These are phyloP conservation scores for Narthecium ossifragum DNA, from an alignment of 106 monocot genomes.

Conservation along the genomic window DNA sequence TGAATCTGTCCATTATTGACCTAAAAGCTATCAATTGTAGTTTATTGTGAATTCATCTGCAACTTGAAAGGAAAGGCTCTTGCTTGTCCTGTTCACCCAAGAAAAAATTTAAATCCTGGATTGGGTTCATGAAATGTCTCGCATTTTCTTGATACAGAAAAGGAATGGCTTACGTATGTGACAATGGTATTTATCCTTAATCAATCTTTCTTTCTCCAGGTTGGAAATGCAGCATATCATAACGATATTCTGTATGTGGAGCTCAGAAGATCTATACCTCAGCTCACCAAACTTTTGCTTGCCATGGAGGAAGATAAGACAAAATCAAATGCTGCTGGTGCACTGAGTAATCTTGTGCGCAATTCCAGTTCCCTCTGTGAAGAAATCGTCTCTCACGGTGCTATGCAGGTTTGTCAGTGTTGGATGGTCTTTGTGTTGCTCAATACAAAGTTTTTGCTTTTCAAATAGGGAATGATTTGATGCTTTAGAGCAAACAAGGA, in stretches of 20 bases:
- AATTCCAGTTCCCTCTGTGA: conserved; percentile 71
- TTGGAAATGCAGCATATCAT: conserved; percentile 95
- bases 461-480: no score
- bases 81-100: no score
- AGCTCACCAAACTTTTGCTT: conserved; percentile 62
- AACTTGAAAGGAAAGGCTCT: no score
- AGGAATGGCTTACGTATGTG: no score
- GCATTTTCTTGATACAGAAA: no score
- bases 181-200: no score
- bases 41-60: no score
- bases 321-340: conserved; percentile 92
- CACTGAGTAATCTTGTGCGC: conserved; percentile 91
- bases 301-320: conserved; percentile 90
- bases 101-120: no score
- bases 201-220: conserved; percentile 26
- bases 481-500: no score
- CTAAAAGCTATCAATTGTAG: no score
- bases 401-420: conserved; percentile 58
- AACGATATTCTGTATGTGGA: conserved; percentile 67
- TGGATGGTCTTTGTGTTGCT: background rate
- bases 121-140: no score
- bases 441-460: background rate
- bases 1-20: conserved; percentile 26
- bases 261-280: conserved; percentile 78
- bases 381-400: conserved; percentile 71